These are phyloP conservation scores for Ogataea siamensis DNA, from an alignment of 805 yeast species.

Conservation along the genomic window DNA sequence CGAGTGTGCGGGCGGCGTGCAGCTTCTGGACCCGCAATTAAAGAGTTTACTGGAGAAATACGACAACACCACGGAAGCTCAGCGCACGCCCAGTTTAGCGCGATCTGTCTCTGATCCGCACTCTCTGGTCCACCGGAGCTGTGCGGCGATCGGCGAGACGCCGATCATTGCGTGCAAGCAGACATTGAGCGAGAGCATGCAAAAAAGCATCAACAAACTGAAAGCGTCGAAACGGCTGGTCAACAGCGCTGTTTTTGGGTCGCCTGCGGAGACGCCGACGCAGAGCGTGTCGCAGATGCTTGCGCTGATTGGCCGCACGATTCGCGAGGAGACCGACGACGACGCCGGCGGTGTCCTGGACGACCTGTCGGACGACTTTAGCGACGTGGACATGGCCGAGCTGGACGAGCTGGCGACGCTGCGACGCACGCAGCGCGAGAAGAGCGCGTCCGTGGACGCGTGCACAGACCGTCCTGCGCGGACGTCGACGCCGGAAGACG, in stretches of 20 bases:
- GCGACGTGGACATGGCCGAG: slow-evolving; percentile 34
- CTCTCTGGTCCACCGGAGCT: slow-evolving; percentile 34
- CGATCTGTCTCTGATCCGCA: slow-evolving; percentile 32
- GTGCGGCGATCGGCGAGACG: slow-evolving; percentile 9
- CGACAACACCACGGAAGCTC: slow-evolving; percentile 34
- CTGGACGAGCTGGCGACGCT: slow-evolving; percentile 12
- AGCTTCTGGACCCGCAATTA: slow-evolving; percentile 30
- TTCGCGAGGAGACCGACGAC: slow-evolving; percentile 7
- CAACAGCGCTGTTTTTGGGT: slow-evolving; percentile 3
- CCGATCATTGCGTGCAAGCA: slow-evolving; percentile 29
- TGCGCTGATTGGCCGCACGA: slow-evolving; percentile 24
- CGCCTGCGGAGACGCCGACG: slow-evolving; percentile 8
- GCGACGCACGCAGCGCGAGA: slow-evolving; percentile 4
- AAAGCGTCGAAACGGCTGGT: slow-evolving; percentile 35
- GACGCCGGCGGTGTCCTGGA: slow-evolving; percentile 14
- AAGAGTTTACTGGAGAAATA: slow-evolving; percentile 40
- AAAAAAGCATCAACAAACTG: slow-evolving; percentile 39
- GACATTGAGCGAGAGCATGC: slow-evolving; percentile 27
- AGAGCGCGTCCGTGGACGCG: neutral
- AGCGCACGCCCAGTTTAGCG: slow-evolving; percentile 35
- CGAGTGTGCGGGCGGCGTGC: slow-evolving; percentile 19
- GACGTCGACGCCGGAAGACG: slow-evolving; percentile 3
- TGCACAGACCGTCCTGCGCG: neutral
- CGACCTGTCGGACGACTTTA: slow-evolving; percentile 33
- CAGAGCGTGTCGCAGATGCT: slow-evolving; percentile 28